Evolutionary conservation across 208 protist genomes (phyloP).

Genomic region (Angomonas ambiguus): DNA sequence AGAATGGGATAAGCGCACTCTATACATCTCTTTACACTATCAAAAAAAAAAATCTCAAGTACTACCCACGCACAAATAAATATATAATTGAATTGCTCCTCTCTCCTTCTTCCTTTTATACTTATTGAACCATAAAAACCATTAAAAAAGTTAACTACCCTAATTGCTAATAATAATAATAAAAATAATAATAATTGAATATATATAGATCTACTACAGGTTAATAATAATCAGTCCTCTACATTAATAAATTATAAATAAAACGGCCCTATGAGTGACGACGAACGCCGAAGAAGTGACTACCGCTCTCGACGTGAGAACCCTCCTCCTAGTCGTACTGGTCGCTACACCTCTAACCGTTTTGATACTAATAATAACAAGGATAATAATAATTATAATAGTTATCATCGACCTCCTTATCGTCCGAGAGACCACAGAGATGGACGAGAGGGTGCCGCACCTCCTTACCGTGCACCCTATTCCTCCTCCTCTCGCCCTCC

Average conservation of each 20-base stretch:
- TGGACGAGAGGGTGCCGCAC: too few species aligned
- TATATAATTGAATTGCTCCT: too few species aligned
- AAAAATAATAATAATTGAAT: background rate
- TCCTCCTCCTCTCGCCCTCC: too few species aligned
- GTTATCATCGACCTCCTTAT: background rate
- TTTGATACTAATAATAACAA: slow-evolving; percentile 6
- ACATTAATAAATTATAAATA: background rate
- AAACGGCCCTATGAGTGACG: background rate
- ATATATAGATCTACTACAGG: too few species aligned
- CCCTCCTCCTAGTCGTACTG: too few species aligned
- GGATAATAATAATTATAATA: background rate
- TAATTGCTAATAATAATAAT: slow-evolving; percentile 3
- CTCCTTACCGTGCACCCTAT: too few species aligned
- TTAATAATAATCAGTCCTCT: too few species aligned
- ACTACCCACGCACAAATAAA: too few species aligned
- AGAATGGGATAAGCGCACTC: background rate
- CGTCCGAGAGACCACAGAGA: too few species aligned
- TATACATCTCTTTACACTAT: slow-evolving; percentile 10
- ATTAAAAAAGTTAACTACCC: background rate
- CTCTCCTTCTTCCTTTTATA: slow-evolving; percentile 6
- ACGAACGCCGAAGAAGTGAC: background rate
- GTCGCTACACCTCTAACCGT: background rate
- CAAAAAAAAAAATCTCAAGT: too few species aligned
- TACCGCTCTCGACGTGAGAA: too few species aligned
- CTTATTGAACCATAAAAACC: background rate